Base-by-base conservation (phyloP, 2,329 filamentous ascomycete genomes). In the Pseudogymnoascus pannorum region DNA sequence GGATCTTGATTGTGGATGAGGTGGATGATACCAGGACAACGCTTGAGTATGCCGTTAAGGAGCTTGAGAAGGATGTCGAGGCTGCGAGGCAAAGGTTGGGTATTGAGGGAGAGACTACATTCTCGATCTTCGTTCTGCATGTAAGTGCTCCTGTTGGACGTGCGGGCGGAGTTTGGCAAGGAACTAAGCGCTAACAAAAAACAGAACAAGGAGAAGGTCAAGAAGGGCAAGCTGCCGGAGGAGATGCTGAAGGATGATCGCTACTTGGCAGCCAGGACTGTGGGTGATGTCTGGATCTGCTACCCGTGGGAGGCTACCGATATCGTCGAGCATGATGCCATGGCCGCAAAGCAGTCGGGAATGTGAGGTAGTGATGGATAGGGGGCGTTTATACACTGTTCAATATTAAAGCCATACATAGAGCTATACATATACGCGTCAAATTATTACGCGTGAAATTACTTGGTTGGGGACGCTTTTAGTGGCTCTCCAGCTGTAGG, bases 261-360 rank as follows among this genome's bases (percentile, higher is more conserved):
- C 69, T 99, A 99, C 77, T 76, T 89, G 67, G 94, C 94, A 20
- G 91, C 94, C 20, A 81, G 88, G 72, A 97, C 93, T 5, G 89
- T 95, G 31, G 84, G 83, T n/a, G 93, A 99, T 76, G 87, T 92
- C 67, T 99, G 94, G 94, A 97, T 97, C 74, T 95, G 91, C 82
- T 99, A 99, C 77, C 94, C 94, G 14, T 99, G 94, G 94, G 94
- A 97, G 79, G 94, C 94, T 44, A 88, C 77, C 33, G 90, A 97
- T 73, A 97, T 97, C 72, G 91, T 96, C 26, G 90, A 92, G 81
- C 93, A 97, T 74, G 93, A 97, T 76, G 76, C 78, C 63, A 73
- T 87, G 62, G 89, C 91, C 16, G 77, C 44, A 12, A 67, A 71
- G 63, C 65, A 71, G 59, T 35, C 66, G 33, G 51, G 62, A 16